Base-by-base conservation (phyloP, 2,329 filamentous ascomycete species). In the Alternaria sp. region DNA sequence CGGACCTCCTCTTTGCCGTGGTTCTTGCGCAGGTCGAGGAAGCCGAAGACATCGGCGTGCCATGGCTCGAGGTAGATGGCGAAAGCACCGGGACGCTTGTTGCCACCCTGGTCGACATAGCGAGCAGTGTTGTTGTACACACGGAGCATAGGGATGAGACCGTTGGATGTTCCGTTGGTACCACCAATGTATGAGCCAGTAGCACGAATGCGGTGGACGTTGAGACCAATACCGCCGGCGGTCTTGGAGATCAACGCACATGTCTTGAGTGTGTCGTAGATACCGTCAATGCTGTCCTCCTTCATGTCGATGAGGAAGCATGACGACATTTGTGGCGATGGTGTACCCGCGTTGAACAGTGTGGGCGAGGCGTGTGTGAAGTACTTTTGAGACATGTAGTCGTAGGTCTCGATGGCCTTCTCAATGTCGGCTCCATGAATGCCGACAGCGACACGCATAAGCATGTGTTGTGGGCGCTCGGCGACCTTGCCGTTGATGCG, bases 231-330 rank as follows among this genome's bases (percentile, higher is more conserved):
- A 81, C 96, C 96, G 81, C 96, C 96, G 73, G 96, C 96, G 84
- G 96, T 98, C 89, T 99, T 99, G 78, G 96, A 99, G 83, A 99
- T 99, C 93, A 99, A 95, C 72, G 96, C 96, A 83, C 96, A 99
- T 2, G 93, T 98, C 89, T 99, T 99, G 73, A 99, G 88, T 17
- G 96, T 99, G 79, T 99, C 96, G 78, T 99, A 99, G 80, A 99
- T 99, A 73, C 96, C 96, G 72, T 99, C 96, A 78, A 99, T 99
- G 82, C 94, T 97, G 84, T 99, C 96, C 55, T 97, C 94, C 86
- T 98, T 99, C 91, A 99, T 98, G 82, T 98, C 96, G 71, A 99
- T 93, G 59, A 99, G 87, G 89, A 99, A 99, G 87, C 96, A 99
- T 15, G 96, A 99, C 3, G 96, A 96, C 73, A 99, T 86, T 83